Percentiles rank a stretch among this genome's conserved stretches.
Evolutionary conservation across 495 filamentous ascomycete species (phyloP).

Genomic region (Terfezia boudieri): DNA sequence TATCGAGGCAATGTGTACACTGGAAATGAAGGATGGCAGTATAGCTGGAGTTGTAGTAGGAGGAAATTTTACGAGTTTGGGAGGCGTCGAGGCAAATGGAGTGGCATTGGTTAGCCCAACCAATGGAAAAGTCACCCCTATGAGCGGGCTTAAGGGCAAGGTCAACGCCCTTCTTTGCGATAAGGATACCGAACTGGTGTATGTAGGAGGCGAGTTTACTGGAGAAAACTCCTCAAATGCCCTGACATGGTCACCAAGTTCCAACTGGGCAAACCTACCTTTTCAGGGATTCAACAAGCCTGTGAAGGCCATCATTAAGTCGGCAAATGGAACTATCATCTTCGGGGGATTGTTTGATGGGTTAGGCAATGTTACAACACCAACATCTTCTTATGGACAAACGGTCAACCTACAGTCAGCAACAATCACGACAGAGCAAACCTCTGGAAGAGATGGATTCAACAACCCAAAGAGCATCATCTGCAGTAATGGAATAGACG

Average conservation of each 20-base stretch:
- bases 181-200: constrained; percentile 56
- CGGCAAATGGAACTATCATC: constrained; percentile 56
- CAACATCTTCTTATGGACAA: constrained; percentile 31
- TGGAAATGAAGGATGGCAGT: constrained; percentile 41
- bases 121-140: constrained; percentile 39
- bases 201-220: constrained; percentile 70
- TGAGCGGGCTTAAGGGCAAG: constrained; percentile 58
- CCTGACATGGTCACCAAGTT: constrained; percentile 51
- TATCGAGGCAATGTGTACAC: constrained; percentile 72
- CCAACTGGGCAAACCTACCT: constrained; percentile 63
- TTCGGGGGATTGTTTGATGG: constrained; percentile 86
- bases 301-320: constrained; percentile 64
- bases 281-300: constrained; percentile 93
- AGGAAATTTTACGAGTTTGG: constrained; percentile 91
- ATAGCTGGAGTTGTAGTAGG: constrained; percentile 59
- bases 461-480: constrained; percentile 63
- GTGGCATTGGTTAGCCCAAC: constrained; percentile 60
- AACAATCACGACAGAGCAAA: constrained; percentile 41
- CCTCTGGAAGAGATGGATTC: constrained; percentile 39
- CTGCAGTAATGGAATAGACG: constrained; percentile 43
- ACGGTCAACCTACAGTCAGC: constrained; percentile 64
- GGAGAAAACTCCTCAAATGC: constrained; percentile 68
- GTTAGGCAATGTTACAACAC: constrained; percentile 52
- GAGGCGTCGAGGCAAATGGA: constrained; percentile 47
- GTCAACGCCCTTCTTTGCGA: constrained; percentile 72